Evolutionary conservation across 2,329 filamentous ascomycete genomes (phyloP).

Genomic region (Trichoderma citrinoviride): DNA sequence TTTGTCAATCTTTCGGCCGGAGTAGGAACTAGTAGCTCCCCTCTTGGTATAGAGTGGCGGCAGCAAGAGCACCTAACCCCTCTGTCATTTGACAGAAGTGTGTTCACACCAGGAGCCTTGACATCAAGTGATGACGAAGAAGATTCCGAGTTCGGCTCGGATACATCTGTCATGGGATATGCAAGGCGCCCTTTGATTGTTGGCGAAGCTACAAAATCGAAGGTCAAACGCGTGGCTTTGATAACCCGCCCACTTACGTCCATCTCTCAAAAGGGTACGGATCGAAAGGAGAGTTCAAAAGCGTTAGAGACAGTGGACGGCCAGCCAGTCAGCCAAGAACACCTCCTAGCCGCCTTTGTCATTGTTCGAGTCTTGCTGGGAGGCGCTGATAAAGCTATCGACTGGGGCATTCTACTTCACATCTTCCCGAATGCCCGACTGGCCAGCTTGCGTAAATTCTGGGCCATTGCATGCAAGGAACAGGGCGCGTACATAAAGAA

Average conservation of each 20-base stretch:
- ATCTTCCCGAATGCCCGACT: constrained; percentile 55
- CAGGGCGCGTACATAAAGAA: constrained; percentile 53
- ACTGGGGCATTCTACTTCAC: constrained; percentile 58
- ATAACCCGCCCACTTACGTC: constrained; percentile 32
- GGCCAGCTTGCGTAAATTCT: constrained; percentile 53
- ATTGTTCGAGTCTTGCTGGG: constrained; percentile 58
- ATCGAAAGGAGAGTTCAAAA: not conserved
- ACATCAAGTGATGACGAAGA: constrained; percentile 24
- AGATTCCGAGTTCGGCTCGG: not conserved
- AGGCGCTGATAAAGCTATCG: constrained; percentile 56
- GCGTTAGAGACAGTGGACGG: constrained; percentile 16
- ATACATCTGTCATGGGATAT: not conserved
- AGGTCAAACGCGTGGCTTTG: constrained; percentile 33
- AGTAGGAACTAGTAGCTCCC: not conserved
- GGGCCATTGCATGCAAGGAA: constrained; percentile 51
- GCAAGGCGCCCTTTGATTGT: not conserved
- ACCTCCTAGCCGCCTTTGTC: constrained; percentile 56
- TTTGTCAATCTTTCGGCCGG: constrained; percentile 32
- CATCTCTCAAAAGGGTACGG: constrained; percentile 21
- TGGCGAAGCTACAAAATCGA: constrained; percentile 9
- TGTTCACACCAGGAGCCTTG: not conserved
- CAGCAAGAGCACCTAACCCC: constrained; percentile 29
- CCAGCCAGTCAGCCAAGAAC: constrained; percentile 27
- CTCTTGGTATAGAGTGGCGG: constrained; percentile 27
- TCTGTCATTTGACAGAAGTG: not conserved